Conservation (phyloP, 805 yeast genomes). For the Lipomyces lipofer region DNA sequence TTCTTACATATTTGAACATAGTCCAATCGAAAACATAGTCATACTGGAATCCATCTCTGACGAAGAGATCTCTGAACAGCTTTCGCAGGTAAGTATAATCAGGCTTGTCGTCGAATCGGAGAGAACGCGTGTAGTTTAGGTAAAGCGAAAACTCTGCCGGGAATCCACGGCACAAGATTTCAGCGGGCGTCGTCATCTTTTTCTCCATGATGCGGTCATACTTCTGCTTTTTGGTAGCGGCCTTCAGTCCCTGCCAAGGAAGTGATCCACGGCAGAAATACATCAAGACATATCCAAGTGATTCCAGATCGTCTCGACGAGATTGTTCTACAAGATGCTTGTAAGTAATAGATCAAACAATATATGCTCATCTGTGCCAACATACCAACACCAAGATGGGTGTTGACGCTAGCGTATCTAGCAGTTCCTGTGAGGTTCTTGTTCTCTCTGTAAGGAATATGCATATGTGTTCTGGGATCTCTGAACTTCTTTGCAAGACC, state of each 20-base stretch:
- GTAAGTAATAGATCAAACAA: neutral
- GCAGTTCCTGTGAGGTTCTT: slow-evolving; percentile 97
- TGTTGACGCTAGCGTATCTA: slow-evolving; percentile 90
- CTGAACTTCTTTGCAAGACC: slow-evolving; percentile 92
- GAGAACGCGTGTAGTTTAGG: slow-evolving; percentile 82
- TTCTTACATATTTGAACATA: slow-evolving; percentile 53
- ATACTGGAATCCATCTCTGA: slow-evolving; percentile 84
- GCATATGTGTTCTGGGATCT: slow-evolving; percentile 90
- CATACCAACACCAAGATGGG: slow-evolving; percentile 78
- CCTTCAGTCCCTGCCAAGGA: slow-evolving; percentile 99
- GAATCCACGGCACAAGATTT: slow-evolving; percentile 82
- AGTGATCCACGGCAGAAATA: slow-evolving; percentile 93
- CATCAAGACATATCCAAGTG: slow-evolving; percentile 89
- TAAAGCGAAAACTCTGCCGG: slow-evolving; percentile 89
- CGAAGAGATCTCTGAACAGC: slow-evolving; percentile 82
- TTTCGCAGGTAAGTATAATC: slow-evolving; percentile 88
- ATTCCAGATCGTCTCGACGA: slow-evolving; percentile 94
- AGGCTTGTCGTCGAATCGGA: slow-evolving; percentile 94
- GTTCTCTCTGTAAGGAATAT: slow-evolving; percentile 94
- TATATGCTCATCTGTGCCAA: neutral
- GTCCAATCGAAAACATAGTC: slow-evolving; percentile 98
- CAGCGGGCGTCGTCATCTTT: slow-evolving; percentile 87
- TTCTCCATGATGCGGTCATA: slow-evolving; percentile 95
- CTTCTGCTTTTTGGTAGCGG: slow-evolving; percentile 94
- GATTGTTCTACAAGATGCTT: slow-evolving; percentile 62